A percentile compares a stretch with the other conserved stretches of the same genome.
phyloP scores from a whole-genome alignment of 768 basidiomycete genomes.

The Lentinula edodes region DNA sequence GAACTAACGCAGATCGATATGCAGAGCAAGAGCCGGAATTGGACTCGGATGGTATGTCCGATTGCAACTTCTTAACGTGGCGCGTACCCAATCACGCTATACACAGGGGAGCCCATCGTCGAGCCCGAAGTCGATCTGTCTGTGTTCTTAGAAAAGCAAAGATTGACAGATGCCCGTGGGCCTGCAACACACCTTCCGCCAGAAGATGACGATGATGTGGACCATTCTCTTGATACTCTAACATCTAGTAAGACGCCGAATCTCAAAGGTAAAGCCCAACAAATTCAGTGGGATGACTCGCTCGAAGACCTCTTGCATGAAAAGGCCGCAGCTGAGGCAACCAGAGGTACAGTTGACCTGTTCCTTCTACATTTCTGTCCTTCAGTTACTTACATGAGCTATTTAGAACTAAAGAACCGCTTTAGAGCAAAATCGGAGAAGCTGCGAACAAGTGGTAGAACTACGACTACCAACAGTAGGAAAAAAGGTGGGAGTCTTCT shows the following conservation, averaged over 20 bases:
- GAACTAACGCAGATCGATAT: constrained; percentile 72
- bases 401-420: constrained; percentile 51
- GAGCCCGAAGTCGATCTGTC: constrained; percentile 76
- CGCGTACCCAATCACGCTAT: background rate
- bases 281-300: constrained; percentile 63
- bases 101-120: constrained; percentile 54
- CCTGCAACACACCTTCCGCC: constrained; percentile 15
- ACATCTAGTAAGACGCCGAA: constrained; percentile 9
- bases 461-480: constrained; percentile 15
- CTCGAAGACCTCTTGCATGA: constrained; percentile 64
- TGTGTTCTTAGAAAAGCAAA: constrained; percentile 59
- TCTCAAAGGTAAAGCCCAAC: constrained; percentile 57
- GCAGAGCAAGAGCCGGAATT: constrained; percentile 63
- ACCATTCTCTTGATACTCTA: constrained; percentile 43
- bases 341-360: constrained; percentile 46
- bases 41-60: constrained; percentile 56
- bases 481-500: constrained; percentile 27
- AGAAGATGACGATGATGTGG: constrained; percentile 49
- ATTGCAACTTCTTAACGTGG: background rate
- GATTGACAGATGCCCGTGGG: constrained; percentile 32
- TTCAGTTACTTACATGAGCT: background rate
- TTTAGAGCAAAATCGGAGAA: constrained; percentile 53
- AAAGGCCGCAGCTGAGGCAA: constrained; percentile 71
- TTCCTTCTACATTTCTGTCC: background rate
- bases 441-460: constrained; percentile 29